Percentiles rank a stretch among this genome's conserved stretches.
Conservation (phyloP, 345 rosid genomes). For the Angophora floribunda region DNA sequence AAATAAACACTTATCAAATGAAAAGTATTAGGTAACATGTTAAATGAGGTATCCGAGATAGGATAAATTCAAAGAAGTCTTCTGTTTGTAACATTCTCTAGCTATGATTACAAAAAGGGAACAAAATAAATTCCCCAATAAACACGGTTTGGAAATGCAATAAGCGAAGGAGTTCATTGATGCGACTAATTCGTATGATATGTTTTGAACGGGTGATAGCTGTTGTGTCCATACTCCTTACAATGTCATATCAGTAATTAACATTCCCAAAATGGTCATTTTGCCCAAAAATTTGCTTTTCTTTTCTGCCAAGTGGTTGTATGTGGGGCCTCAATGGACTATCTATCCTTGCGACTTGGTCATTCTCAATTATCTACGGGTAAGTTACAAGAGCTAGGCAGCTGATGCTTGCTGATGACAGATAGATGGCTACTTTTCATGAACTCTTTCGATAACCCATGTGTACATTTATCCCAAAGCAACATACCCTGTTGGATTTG, state of each 20-base stretch:
- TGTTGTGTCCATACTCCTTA: neutral
- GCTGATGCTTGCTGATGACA: neutral
- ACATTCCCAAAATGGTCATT: neutral
- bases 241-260: neutral
- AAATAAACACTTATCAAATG: neutral
- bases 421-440: neutral
- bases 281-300: neutral
- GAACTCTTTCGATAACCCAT: neutral
- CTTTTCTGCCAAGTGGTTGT: neutral
- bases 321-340: neutral
- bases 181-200: neutral
- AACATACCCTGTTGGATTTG: neutral
- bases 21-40: fast-evolving
- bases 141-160: neutral
- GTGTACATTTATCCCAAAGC: neutral
- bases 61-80: neutral
- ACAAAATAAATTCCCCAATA: neutral
- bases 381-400: neutral
- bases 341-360: neutral
- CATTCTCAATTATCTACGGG: neutral
- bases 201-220: neutral
- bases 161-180: neutral
- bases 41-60: neutral
- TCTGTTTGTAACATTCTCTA: neutral
- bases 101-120: neutral